Conservation (phyloP, 2,329 filamentous ascomycete genomes). For the Beauveria brongniartii region DNA sequence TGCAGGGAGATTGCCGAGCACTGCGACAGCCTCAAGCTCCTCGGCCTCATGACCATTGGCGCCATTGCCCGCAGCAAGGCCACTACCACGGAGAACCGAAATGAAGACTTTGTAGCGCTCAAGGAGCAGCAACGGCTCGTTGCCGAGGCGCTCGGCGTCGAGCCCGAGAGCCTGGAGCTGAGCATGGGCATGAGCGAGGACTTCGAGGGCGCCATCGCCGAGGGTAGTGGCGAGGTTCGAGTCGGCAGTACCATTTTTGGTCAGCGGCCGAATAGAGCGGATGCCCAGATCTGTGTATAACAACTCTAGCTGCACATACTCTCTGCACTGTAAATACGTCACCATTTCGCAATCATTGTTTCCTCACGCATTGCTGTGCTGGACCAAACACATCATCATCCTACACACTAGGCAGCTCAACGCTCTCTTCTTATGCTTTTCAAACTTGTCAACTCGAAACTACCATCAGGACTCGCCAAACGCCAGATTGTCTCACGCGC, state of each 20-base stretch:
- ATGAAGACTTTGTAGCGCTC: slow-evolving; percentile 77
- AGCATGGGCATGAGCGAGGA: slow-evolving; percentile 99
- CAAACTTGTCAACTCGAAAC: neutral
- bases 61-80: slow-evolving; percentile 79
- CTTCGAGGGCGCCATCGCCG: slow-evolving; percentile 76
- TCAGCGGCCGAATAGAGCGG: slow-evolving; percentile 65
- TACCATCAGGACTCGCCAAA: slow-evolving; percentile 2
- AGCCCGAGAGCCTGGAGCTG: slow-evolving; percentile 61
- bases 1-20: slow-evolving; percentile 61
- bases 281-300: slow-evolving; percentile 59
- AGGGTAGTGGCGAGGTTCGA: slow-evolving; percentile 84
- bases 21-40: slow-evolving; percentile 65
- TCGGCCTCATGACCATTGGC: slow-evolving; percentile 94
- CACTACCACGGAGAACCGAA: slow-evolving; percentile 67
- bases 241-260: slow-evolving; percentile 95
- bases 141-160: slow-evolving; percentile 37
- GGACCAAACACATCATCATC: too few species aligned
- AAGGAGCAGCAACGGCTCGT: slow-evolving; percentile 64
- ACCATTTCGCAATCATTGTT: neutral
- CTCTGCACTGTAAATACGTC: neutral
- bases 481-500: neutral
- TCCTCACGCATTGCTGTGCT: too few species aligned
- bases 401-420: neutral
- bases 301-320: neutral
- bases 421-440: neutral